These are phyloP conservation scores for Auricularia sp. DNA, from an alignment of 768 basidiomycete species.

Conservation along the genomic window DNA sequence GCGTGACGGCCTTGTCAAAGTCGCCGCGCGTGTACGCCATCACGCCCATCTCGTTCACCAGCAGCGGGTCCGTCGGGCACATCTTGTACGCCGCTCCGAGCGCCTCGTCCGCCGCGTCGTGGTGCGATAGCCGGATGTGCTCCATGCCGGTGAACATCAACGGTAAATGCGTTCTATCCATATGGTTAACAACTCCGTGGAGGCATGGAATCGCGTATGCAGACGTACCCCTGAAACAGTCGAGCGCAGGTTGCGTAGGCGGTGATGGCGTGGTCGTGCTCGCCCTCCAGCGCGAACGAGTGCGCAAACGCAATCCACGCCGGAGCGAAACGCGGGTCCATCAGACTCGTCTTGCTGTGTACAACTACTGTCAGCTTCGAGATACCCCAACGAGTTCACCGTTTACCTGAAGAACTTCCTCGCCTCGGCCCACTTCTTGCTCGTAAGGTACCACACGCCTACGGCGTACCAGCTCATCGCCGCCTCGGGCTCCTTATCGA, in stretches of 20 bases:
- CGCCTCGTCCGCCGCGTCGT: conserved; percentile 76
- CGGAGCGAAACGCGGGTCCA: conserved; percentile 93
- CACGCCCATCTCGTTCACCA: conserved; percentile 88
- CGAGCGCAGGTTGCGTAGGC: conserved; percentile 95
- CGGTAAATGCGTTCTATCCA: conserved; percentile 80
- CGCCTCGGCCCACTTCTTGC: conserved; percentile 81
- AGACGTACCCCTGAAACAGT: conserved; percentile 80
- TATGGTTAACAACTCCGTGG: too few relatives aligned
- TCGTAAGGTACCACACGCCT: conserved; percentile 89
- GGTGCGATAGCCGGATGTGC: conserved; percentile 82
- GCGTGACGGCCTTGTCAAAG: conserved; percentile 32
- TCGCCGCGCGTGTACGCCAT: conserved; percentile 81
- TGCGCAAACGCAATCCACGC: conserved; percentile 98
- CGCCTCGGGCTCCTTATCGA: conserved; percentile 87
- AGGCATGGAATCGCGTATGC: neutral
- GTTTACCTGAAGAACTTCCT: conserved; percentile 85
- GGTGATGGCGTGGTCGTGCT: conserved; percentile 97
- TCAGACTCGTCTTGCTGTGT: conserved; percentile 82
- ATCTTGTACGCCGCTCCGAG: conserved; percentile 70
- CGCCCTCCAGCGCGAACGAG: conserved; percentile 92
- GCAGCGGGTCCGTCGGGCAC: conserved; percentile 80
- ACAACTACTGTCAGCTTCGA: conserved; percentile 8
- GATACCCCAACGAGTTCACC: too few relatives aligned
- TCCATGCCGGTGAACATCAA: conserved; percentile 98
- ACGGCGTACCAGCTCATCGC: conserved; percentile 98